Base-by-base conservation (phyloP, 1,284 basidiomycete species). In the Phellopilus nigrolimitatus region DNA sequence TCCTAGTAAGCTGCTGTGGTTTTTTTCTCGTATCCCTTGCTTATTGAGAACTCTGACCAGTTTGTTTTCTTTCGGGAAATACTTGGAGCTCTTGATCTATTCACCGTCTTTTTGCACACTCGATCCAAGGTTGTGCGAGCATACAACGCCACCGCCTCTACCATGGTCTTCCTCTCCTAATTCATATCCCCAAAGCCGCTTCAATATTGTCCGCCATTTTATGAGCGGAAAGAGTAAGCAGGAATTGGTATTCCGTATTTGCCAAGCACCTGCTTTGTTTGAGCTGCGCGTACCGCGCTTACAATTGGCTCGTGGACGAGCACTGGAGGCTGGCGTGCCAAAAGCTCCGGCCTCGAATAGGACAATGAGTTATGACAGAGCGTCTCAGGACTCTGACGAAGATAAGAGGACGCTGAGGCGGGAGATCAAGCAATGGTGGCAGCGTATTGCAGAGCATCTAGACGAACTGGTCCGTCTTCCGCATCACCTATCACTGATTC, bases 381-480 rank as follows among this genome's bases (percentile, higher is more conserved):
- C 19, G n/a, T 24, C n/a, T 33, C 47, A 19, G 19, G 53, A 56
- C 27, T 19, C 38, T 12, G 72, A 71, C 3, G 66, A 68, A 22
- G 74, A 76, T 51, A 79, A 74, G 62, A 69, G 69, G 37, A 58
- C 64, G 4, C 62, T 86, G 15, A 65, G 80, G 52, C 66, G 70
- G 44, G 80, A 87, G 62, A 85, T 87, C 49, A 74, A 71, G 61
- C 60, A 58, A 28, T 86, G 81, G 79, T 87, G 82, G 82, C 76
- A 80, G 59, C 72, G 73, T 12, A 64, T 86, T 12, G 69, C 76
- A 0, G 77, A 79, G 50, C 73, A 80, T 62, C 68, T 87, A 56
- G 79, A 82, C 57, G 70, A 72, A 56, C 64, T 87, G 54, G 82
- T 82, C 56, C 42, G 79, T 67, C 31, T 22, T 4, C 38, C 43